Base-by-base conservation (phyloP, 306 rosid species). In the Prosopis cineraria region DNA sequence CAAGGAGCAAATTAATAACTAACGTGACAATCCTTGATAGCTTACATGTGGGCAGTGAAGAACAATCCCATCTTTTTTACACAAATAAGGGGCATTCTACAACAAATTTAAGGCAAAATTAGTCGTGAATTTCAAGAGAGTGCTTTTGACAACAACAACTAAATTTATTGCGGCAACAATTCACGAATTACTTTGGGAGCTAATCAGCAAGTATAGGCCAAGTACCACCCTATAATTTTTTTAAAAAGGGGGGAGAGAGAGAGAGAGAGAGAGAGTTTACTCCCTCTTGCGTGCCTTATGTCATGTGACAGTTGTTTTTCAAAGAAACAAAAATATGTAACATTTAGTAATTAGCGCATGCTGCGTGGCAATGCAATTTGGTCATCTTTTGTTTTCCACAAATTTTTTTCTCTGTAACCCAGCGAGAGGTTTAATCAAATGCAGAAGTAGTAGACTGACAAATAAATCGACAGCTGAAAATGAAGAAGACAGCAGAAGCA, bases 11-110 rank as follows among this genome's bases (percentile, higher is more conserved):
- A 43, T 12, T 62, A 25, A 58, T 56, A 41, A 71, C 67, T 69
- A 75, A 85, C 66, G 55, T n/a, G 40, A 74, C 53, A 68, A 58
- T 80, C 53, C 72, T 8, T 6, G 40, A 73, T 55, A 82, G 81
- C 97, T 91, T 84, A 96, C 99, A 45, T 79, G 93, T 11, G 99
- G 99, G 39, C 99, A 96, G 70, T 91, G 96, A 86, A 96, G 99
- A 84, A 85, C 88, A 74, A 96, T 88, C 76, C 99, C 98, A 50
- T 96, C 93, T 67, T 96, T 95, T 79, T 79, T 85, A 81, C 99
- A 96, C 90, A 96, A 79, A 85, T 96, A 96, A 37, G 99, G 96
- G 7, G 94, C 75, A 85, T 87, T 96, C 99, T 96, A 78, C 86
- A 82, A 70, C n/a, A 48, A 78, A 75, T 25, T 31, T 30, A 78